Evolutionary conservation across 805 yeast species (phyloP), one percentile per base, ranked within the genome.

Genomic region (Kregervanrija fluxuum): DNA sequence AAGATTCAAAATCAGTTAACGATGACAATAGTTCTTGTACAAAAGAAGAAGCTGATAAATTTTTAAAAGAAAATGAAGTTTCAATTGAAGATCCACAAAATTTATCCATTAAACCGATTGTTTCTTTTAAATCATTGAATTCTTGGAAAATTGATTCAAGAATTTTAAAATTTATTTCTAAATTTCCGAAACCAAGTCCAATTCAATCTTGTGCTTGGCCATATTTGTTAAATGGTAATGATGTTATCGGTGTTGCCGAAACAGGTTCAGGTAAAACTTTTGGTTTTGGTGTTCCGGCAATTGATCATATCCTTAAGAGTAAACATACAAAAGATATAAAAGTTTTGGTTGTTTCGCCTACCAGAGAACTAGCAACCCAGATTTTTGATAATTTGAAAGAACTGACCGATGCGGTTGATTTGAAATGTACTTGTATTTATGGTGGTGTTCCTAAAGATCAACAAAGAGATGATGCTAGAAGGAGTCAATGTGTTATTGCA

Each of bases 361-460:
- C 99, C 9, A 82, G 99, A 73, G 99, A 93, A 67, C 76, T 93
- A 57, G 99, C 99, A 2, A 77, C 91, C 50, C 99, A 93, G 68
- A 93, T 81, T 51, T 84, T 79, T 60, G 97, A 90, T 60, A 89
- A 89, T 65, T 69, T 90, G 65, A 75, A 76, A 48, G 71, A 68
- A 28, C 73, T 88, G 53, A 79, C 89, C 13, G 74, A 74, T 37
- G 74, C 74, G 37, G 76, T 79, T 38, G 75, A 77, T 9, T 60
- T 90, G 45, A 70, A 79, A 45, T 82, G 91, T 58, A 86, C 84
- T 42, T 89, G 96, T 64, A 74, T 91, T 13, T 93, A 93, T 57
- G 99, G 99, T 54, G 99, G 99, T 68, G 99, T 93, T 47, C 85
- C 96, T 55, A 93, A 93, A 62, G 91, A 86, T 47, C 95, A 85